phyloP scores from a whole-genome alignment of 306 rosid genomes.

The Cicer yamashitae region DNA sequence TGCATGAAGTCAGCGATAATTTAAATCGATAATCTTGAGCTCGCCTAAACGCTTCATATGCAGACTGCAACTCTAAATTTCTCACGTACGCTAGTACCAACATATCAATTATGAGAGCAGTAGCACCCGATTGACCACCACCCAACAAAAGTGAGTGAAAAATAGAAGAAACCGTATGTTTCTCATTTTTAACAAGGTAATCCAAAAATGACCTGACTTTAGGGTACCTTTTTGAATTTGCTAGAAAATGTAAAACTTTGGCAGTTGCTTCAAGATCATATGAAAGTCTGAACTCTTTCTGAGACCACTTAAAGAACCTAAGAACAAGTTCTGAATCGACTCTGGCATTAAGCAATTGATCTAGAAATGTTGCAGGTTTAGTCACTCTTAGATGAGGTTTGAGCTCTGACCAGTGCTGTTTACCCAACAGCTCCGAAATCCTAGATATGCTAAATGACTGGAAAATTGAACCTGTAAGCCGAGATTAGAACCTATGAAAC shows the following conservation, averaged over 20 bases:
- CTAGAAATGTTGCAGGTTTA: slow-evolving; percentile 54
- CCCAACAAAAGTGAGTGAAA: slow-evolving; percentile 56
- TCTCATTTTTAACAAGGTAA: slow-evolving; percentile 58
- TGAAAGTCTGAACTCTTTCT: slow-evolving; percentile 53
- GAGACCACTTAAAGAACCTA: slow-evolving; percentile 79
- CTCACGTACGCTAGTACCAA: slow-evolving; percentile 66
- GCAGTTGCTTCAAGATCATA: slow-evolving; percentile 59
- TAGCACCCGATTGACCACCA: slow-evolving; percentile 46
- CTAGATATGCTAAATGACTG: slow-evolving; percentile 38
- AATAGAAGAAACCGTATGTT: slow-evolving; percentile 57
- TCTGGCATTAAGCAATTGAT: slow-evolving; percentile 56
- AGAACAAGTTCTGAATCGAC: slow-evolving; percentile 61
- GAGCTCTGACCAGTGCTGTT: slow-evolving; percentile 77
- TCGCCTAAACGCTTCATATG: slow-evolving; percentile 64
- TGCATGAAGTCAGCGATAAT: slow-evolving; percentile 62
- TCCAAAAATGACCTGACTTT: slow-evolving; percentile 65
- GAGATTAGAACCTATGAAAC: background rate
- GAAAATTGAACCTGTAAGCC: slow-evolving; percentile 38
- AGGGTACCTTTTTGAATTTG: slow-evolving; percentile 61
- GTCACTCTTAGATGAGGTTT: slow-evolving; percentile 57
- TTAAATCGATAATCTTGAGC: slow-evolving; percentile 70
- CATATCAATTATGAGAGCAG: slow-evolving; percentile 61
- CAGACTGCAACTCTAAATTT: slow-evolving; percentile 51
- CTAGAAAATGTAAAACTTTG: slow-evolving; percentile 58
- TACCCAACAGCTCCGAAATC: slow-evolving; percentile 65